Base-by-base conservation (phyloP, 768 basidiomycete species). In the Mycena galopus region DNA sequence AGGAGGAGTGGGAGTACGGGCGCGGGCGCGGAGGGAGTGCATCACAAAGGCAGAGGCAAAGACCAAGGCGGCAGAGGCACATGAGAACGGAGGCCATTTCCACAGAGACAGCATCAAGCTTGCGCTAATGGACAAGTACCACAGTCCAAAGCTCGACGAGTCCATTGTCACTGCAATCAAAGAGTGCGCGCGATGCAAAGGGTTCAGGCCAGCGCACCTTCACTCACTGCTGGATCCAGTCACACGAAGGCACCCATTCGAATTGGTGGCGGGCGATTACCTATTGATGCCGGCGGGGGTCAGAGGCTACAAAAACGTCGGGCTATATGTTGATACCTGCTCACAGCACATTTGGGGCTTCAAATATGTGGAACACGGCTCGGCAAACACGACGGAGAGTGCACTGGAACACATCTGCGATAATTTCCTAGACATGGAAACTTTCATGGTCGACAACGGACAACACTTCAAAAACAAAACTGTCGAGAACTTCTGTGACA, bases 231-330 rank as follows among this genome's bases (percentile, higher is more conserved):
- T 12, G 30, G 77, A 2, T 17, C 42, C 42, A 17, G 42, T 44
- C 16, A 21, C 19, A 2, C 14, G 42, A 5, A 12, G 42, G 4
- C 61, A 77, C 29, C 82, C 80, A 3, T 80, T 81, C 58, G 75
- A 81, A 51, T 63, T 81, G 2, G 3, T 81, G 0, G 77, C 77
- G 0, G 80, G 65, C 0, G 79, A 81, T 65, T 81, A 81, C 53
- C 53, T 80, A 25, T 72, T 73, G 1, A 27, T 80, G 47, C 80
- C 79, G 0, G 44, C 23, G 0, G 79, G 76, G 0, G 75, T 67
- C 29, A 77, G 75, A 6, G 76, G 78, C 1, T 78, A 64, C 47
- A 30, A 73, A 9, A 77, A 67, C 1, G 27, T 77, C 0, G 62
- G 60, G 0, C 16, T 79, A 5, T 75, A 67, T 44, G 27, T 78